These are phyloP conservation scores for Tulasnella sp. DNA, from an alignment of 768 basidiomycete genomes.

Conservation along the genomic window DNA sequence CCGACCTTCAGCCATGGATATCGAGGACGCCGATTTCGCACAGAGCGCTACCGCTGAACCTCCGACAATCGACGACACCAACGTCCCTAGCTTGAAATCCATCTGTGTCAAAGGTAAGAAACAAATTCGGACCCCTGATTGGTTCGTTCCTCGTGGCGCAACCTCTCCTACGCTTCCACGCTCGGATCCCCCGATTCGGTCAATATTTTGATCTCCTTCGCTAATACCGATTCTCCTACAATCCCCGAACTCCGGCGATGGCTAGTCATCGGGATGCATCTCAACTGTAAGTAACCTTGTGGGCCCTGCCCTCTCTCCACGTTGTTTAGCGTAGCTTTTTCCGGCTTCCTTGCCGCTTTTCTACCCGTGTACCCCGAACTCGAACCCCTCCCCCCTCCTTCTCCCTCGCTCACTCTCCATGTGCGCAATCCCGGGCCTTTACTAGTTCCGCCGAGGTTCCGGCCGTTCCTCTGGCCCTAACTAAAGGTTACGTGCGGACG, in stretches of 20 bases:
- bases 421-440: background rate
- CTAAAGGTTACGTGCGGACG: conserved; percentile 4
- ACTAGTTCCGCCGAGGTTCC: conserved; percentile 19
- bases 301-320: conserved; percentile 5
- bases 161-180: background rate
- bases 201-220: background rate
- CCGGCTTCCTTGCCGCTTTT: conserved; percentile 12
- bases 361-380: conserved; percentile 9
- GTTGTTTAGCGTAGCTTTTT: background rate
- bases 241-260: conserved; percentile 26
- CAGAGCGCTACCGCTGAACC: background rate
- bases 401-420: background rate
- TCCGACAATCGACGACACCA: background rate
- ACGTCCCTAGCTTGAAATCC: conserved; percentile 11
- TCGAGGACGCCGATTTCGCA: background rate
- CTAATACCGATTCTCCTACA: conserved; percentile 2
- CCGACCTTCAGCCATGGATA: background rate
- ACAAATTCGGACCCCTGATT: background rate
- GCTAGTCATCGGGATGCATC: conserved; percentile 61
- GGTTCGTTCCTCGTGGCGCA: conserved; percentile 17
- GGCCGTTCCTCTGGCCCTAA: conserved; percentile 11
- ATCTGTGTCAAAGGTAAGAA: conserved; percentile 20
- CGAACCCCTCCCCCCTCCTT: background rate
- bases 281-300: conserved; percentile 56
- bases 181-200: background rate